phyloP scores from a whole-genome alignment of 225 moss, liverwort and hornwort species.

The Physcomitrellopsis africana region DNA sequence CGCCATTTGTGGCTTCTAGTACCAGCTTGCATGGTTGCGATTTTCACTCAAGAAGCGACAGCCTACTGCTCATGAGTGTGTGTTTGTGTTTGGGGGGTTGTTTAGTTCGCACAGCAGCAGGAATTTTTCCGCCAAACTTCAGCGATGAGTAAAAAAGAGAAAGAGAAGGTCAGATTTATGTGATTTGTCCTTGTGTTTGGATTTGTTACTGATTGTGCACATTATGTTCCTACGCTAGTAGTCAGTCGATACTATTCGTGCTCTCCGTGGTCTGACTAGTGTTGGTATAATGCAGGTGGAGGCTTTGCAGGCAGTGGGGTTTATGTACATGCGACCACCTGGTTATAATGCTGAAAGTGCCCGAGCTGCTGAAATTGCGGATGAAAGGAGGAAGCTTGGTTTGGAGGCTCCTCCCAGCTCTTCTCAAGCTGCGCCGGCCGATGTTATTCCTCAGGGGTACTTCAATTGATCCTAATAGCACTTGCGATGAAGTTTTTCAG shows the following conservation, averaged over 20 bases:
- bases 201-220: not conserved
- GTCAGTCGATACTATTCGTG: not conserved
- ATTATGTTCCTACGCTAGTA: too few relatives aligned
- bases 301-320: conserved; percentile 91
- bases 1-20: not conserved
- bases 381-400: conserved; percentile 83
- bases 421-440: conserved; percentile 39
- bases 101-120: conserved; percentile 93
- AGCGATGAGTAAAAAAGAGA: conserved; percentile 87
- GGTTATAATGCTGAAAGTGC: conserved; percentile 99
- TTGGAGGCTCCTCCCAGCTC: conserved; percentile 48
- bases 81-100: conserved; percentile 18
- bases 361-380: conserved; percentile 94
- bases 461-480: conserved; percentile 1
- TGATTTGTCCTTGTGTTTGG: conserved; percentile 7
- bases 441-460: conserved; percentile 53
- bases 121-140: conserved; percentile 96
- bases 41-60: not conserved
- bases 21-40: not conserved
- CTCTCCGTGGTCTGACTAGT: conserved; percentile 7
- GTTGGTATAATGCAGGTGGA: conserved; percentile 65
- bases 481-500: not conserved
- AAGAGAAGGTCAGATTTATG: conserved; percentile 73
- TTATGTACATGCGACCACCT: conserved; percentile 97
- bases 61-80: not conserved